Conservation (phyloP, 306 rosid genomes). For the Ormosia emarginata region DNA sequence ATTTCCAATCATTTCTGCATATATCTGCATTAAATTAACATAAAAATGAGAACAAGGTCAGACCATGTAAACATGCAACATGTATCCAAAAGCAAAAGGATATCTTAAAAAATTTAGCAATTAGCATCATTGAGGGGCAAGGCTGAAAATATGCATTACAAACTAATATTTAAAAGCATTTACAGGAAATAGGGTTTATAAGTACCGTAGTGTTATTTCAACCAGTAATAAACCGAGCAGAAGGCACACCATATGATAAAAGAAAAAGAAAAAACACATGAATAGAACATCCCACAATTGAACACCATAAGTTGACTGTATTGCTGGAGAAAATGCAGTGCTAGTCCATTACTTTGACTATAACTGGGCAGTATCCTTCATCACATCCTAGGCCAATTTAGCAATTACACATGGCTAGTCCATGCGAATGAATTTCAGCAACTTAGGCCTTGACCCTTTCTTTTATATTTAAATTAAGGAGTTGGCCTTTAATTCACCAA, state of each 20-base stretch:
- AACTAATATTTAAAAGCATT: background rate
- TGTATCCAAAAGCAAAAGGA: background rate
- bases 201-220: background rate
- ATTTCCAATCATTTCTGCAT: slow-evolving; percentile 98
- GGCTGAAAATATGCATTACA: background rate
- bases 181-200: background rate
- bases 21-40: slow-evolving; percentile 60
- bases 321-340: background rate
- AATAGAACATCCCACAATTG: background rate
- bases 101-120: background rate
- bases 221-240: background rate
- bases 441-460: too few species aligned
- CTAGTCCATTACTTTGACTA: too few species aligned
- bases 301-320: background rate
- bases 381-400: too few species aligned
- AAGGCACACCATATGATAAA: background rate
- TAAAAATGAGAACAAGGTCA: slow-evolving; percentile 15
- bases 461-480: too few species aligned
- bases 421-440: too few species aligned
- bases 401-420: too few species aligned
- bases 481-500: too few species aligned
- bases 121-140: too few species aligned
- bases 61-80: background rate
- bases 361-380: too few species aligned
- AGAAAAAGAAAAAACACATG: background rate